phyloP scores from a whole-genome alignment of 2,329 filamentous ascomycete species.

The Chaetomium globosum region DNA sequence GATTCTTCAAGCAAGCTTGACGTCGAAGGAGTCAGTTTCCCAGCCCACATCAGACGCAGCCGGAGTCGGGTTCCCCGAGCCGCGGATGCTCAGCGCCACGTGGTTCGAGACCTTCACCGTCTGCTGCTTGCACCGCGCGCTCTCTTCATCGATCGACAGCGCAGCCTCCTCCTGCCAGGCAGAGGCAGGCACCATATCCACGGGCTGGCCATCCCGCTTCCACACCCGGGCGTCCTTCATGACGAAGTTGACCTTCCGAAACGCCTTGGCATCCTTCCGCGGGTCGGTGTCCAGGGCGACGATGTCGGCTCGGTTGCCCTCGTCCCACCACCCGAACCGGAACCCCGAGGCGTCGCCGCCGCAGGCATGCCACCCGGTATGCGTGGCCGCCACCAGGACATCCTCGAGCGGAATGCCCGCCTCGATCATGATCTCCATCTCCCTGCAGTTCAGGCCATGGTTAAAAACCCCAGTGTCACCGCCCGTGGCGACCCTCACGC shows the following conservation, averaged over 20 bases:
- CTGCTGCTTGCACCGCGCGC: background rate
- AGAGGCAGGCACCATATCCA: constrained; percentile 32
- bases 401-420: constrained; percentile 55
- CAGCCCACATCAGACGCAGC: constrained; percentile 8
- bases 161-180: constrained; percentile 28
- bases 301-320: constrained; percentile 55
- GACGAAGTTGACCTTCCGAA: constrained; percentile 56
- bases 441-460: constrained; percentile 56
- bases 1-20: background rate
- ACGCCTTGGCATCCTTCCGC: constrained; percentile 44
- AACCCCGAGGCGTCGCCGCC: constrained; percentile 55
- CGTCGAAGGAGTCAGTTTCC: constrained; percentile 12
- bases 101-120: background rate
- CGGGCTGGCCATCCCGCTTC: constrained; percentile 39
- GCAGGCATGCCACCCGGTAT: constrained; percentile 60
- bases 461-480: constrained; percentile 58
- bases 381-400: constrained; percentile 52
- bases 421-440: constrained; percentile 57
- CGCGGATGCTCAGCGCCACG: background rate
- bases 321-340: constrained; percentile 55
- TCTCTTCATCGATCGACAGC: constrained; percentile 9
- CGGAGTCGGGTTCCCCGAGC: constrained; percentile 7
- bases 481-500: constrained; percentile 55
- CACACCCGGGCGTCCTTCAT: constrained; percentile 60
- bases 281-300: constrained; percentile 53